Evolutionary conservation across 2,329 filamentous ascomycete genomes (phyloP).

Genomic region (Sporothrix globosa): DNA sequence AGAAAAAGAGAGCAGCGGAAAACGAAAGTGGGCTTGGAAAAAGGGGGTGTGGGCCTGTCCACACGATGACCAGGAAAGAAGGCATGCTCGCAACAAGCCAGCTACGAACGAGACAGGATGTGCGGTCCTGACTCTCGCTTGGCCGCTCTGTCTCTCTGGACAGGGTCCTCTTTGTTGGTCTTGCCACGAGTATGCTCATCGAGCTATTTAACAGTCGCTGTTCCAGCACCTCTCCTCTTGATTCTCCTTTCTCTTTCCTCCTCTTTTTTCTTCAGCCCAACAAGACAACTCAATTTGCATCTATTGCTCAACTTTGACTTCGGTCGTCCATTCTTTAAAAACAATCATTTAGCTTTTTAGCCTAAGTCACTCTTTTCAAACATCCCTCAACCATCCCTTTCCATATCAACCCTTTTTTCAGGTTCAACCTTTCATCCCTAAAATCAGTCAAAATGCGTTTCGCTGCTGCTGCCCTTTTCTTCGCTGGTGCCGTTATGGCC

Average conservation of each 20-base stretch:
- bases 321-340: constrained; percentile 49
- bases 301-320: constrained; percentile 45
- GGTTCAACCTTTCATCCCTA: constrained; percentile 25
- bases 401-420: constrained; percentile 33
- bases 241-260: constrained; percentile 35
- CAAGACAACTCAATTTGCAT: constrained; percentile 41
- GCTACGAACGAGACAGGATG: constrained; percentile 15
- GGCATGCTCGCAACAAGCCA: constrained; percentile 16
- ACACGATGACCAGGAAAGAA: not conserved
- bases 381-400: constrained; percentile 31
- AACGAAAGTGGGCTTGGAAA: constrained; percentile 29
- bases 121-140: not conserved
- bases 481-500: constrained; percentile 52
- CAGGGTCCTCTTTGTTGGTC: too few relatives aligned
- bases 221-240: constrained; percentile 33
- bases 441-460: constrained; percentile 64
- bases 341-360: constrained; percentile 38
- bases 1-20: constrained; percentile 5
- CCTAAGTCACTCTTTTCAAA: constrained; percentile 39
- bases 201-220: constrained; percentile 44
- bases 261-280: constrained; percentile 44
- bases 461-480: constrained; percentile 54
- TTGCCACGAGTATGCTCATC: not conserved
- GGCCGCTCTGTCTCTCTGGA: not conserved
- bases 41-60: constrained; percentile 30